phyloP scores from a whole-genome alignment of 352 stramenopile species.

The Bremia lactucae region DNA sequence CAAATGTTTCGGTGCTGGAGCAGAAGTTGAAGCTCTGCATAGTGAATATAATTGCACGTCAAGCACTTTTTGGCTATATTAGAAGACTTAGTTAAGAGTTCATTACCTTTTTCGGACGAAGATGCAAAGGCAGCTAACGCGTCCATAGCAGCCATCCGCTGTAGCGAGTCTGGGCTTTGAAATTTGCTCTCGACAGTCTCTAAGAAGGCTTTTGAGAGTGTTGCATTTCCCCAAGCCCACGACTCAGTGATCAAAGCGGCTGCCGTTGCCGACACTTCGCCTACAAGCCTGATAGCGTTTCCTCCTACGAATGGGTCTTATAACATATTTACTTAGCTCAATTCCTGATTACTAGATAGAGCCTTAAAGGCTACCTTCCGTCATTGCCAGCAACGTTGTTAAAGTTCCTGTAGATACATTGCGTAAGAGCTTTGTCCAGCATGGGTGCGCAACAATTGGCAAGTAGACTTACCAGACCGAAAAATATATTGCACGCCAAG shows the following conservation, averaged over 20 bases:
- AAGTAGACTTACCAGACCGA: constrained; percentile 43
- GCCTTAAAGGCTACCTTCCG: constrained; percentile 46
- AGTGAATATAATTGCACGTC: background rate
- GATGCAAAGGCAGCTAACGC: constrained; percentile 67
- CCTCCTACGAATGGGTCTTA: constrained; percentile 71
- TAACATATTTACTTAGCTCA: constrained; percentile 2
- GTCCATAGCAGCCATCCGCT: constrained; percentile 82
- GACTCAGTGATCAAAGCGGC: constrained; percentile 53
- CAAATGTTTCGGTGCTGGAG: constrained; percentile 62
- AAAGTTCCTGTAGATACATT: constrained; percentile 35
- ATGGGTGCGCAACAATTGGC: background rate
- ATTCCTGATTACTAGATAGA: background rate
- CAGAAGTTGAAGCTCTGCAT: constrained; percentile 53
- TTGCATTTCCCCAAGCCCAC: constrained; percentile 68
- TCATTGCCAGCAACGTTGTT: constrained; percentile 50
- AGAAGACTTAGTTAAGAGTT: background rate
- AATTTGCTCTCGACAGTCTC: constrained; percentile 60
- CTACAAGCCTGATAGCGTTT: constrained; percentile 64
- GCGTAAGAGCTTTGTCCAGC: background rate
- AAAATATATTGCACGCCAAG: constrained; percentile 64
- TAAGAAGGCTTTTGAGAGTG: constrained; percentile 71
- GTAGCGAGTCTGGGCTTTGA: constrained; percentile 41
- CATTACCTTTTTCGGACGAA: constrained; percentile 65
- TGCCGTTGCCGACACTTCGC: constrained; percentile 60
- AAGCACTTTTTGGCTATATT: background rate